Percentiles rank a stretch among this genome's conserved stretches.
phyloP scores from a whole-genome alignment of 148 eudicot species.

The Mesembryanthemum crystallinum region DNA sequence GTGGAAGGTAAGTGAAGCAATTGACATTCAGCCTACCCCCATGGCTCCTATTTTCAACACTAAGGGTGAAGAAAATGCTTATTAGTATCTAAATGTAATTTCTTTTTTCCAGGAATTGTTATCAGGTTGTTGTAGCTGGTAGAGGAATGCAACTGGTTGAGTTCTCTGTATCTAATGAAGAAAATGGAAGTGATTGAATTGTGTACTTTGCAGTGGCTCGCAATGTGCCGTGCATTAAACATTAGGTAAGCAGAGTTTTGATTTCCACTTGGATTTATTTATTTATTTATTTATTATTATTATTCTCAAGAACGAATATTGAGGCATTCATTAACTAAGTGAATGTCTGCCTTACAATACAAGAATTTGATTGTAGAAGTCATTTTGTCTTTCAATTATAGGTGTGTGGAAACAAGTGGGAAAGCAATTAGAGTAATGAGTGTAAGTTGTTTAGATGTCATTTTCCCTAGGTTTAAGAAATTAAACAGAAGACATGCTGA shows the following conservation, averaged over 20 bases:
- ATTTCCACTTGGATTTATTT: not conserved
- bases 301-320: not conserved
- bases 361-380: no score
- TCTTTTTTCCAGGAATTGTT: constrained; percentile 47
- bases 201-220: not conserved
- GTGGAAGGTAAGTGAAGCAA: constrained; percentile 50
- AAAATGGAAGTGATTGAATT: constrained; percentile 24
- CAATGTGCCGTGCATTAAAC: not conserved
- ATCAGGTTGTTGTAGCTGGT: constrained; percentile 84
- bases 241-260: not conserved
- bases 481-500: no score
- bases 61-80: not conserved
- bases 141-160: constrained; percentile 91
- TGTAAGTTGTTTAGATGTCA: not conserved
- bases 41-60: constrained; percentile 8
- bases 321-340: not conserved
- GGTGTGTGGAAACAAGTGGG: not conserved
- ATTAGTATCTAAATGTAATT: constrained; percentile 10
- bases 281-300: no score
- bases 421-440: not conserved
- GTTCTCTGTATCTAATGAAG: constrained; percentile 41
- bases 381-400: no score
- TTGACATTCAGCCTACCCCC: not conserved
- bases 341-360: not conserved
- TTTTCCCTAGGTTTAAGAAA: no score